Conservation (phyloP, 441 rosid genomes). For the Eutrema salsugineum region DNA sequence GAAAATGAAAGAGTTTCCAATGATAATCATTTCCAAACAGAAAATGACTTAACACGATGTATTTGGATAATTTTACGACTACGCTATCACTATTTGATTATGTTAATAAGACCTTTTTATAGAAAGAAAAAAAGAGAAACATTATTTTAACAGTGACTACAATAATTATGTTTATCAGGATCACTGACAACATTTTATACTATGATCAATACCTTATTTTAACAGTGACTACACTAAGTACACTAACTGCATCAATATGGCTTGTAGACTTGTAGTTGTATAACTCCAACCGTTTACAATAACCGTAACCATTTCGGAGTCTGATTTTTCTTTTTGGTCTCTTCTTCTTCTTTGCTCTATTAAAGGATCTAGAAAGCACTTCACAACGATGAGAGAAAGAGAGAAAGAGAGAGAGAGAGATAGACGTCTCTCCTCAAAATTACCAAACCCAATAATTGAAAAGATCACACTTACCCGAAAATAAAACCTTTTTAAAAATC, state of each 20-base stretch:
- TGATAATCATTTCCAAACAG: too few relatives aligned
- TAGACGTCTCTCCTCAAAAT: conserved; percentile 2
- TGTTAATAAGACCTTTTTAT: too few relatives aligned
- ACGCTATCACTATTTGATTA: too few relatives aligned
- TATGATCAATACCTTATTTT: not conserved
- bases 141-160: too few relatives aligned
- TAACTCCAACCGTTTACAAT: not conserved
- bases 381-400: not conserved
- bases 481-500: not conserved
- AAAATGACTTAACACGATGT: too few relatives aligned
- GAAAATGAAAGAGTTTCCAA: too few relatives aligned
- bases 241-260: not conserved
- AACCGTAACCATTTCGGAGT: not conserved
- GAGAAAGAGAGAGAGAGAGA: not conserved
- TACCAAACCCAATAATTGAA: not conserved
- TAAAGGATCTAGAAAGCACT: conserved; percentile 12
- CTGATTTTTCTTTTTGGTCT: not conserved
- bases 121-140: too few relatives aligned
- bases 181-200: not conserved
- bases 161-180: too few relatives aligned
- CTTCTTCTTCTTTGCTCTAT: conserved; percentile 19
- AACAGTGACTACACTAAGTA: not conserved
- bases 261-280: not conserved
- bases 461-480: not conserved
- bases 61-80: too few relatives aligned